Conservation (phyloP, 1,284 basidiomycete genomes). For the Marasmius fiardii region DNA sequence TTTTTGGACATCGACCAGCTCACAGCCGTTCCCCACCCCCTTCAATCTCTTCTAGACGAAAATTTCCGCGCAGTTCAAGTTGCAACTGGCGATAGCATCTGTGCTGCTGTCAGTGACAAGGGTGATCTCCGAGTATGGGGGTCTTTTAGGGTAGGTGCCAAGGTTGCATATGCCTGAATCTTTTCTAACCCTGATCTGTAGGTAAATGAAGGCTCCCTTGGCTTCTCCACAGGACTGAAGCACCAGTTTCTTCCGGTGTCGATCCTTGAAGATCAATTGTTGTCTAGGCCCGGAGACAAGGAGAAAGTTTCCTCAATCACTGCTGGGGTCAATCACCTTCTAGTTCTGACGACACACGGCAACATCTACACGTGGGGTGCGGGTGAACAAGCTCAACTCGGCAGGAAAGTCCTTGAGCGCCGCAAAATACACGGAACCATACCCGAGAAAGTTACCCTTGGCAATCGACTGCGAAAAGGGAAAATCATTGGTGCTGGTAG, state of each 20-base stretch:
- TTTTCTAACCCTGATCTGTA: constrained; percentile 22
- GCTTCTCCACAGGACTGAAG: constrained; percentile 70
- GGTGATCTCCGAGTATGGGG: constrained; percentile 91
- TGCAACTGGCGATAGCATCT: constrained; percentile 83
- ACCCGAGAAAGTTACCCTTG: constrained; percentile 80
- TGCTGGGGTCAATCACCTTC: constrained; percentile 83
- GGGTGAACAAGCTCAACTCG: constrained; percentile 85
- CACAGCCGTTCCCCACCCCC: constrained; percentile 72
- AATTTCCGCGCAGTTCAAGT: constrained; percentile 82
- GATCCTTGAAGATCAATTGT: constrained; percentile 55
- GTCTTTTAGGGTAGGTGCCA: constrained; percentile 76
- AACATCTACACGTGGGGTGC: constrained; percentile 86
- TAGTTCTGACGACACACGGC: constrained; percentile 83
- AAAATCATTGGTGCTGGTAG: constrained; percentile 77
- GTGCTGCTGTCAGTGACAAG: constrained; percentile 73
- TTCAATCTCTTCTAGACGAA: constrained; percentile 70
- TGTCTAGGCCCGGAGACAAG: constrained; percentile 56
- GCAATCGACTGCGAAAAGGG: constrained; percentile 64
- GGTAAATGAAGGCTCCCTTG: constrained; percentile 81
- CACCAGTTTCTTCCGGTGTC: constrained; percentile 70
- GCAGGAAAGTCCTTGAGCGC: constrained; percentile 80
- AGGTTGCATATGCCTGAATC: constrained; percentile 7
- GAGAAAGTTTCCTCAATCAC: constrained; percentile 79
- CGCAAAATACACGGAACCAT: constrained; percentile 81
- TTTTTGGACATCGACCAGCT: constrained; percentile 75